phyloP scores from a whole-genome alignment of 2,329 filamentous ascomycete genomes.

The Phaeosphaeriaceae sp. region DNA sequence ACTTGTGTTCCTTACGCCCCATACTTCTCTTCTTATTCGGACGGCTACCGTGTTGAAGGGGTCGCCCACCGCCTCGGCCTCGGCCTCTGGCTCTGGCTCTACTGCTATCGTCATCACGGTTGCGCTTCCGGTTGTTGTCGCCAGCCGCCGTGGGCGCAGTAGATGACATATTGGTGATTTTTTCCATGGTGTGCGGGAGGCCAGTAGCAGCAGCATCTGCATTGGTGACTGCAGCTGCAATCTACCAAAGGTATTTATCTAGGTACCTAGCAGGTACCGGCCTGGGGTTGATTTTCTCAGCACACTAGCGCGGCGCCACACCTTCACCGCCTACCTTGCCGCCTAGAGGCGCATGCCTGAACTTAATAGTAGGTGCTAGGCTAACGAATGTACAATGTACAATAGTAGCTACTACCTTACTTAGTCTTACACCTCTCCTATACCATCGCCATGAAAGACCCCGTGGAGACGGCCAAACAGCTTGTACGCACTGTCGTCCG shows the following conservation, averaged over 20 bases:
- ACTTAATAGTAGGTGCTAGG: too few relatives aligned
- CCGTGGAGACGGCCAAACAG: slow-evolving; percentile 72
- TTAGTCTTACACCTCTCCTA: slow-evolving; percentile 1
- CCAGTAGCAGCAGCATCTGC: not conserved
- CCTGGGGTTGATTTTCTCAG: slow-evolving; percentile 19
- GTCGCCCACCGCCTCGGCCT: slow-evolving; percentile 42
- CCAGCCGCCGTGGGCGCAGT: slow-evolving; percentile 29
- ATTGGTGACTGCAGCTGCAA: slow-evolving; percentile 6
- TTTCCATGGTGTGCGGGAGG: slow-evolving; percentile 27
- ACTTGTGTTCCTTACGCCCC: slow-evolving; percentile 71
- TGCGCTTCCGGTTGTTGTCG: slow-evolving; percentile 40
- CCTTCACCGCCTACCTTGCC: not conserved
- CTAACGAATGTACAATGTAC: too few relatives aligned
- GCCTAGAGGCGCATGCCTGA: not conserved
- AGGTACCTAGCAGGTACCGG: too few relatives aligned
- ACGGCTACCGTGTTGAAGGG: slow-evolving; percentile 48
- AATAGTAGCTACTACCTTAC: too few relatives aligned
- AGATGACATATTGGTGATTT: slow-evolving; percentile 25
- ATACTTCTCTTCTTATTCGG: slow-evolving; percentile 68
- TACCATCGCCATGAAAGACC: slow-evolving; percentile 45
- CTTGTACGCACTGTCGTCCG: slow-evolving; percentile 86
- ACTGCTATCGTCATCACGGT: slow-evolving; percentile 35
- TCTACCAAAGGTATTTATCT: too few relatives aligned
- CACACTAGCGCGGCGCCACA: slow-evolving; percentile 12
- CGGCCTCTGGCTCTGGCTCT: too few relatives aligned